Base-by-base conservation (phyloP, 306 rosid genomes). In the Aeschynomene evenia region DNA sequence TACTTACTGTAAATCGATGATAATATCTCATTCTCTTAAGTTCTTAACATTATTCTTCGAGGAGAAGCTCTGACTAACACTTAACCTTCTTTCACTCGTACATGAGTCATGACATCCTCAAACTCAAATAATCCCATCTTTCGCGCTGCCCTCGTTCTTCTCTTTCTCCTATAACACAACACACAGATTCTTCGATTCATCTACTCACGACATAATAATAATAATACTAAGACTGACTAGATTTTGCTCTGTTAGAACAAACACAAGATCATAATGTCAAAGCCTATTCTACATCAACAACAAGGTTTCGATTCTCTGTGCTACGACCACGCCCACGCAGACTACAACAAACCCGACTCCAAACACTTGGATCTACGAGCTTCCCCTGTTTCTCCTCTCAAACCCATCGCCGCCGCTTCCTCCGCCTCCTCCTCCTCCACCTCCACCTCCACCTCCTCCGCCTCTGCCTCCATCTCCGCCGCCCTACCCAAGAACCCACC, bases 311-410 rank as follows among this genome's bases (percentile, higher is more conserved):
- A 86, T 74, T 89, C 90, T 14, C 80, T 90, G 70, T 66, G 71
- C 33, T 67, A 71, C 77, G 78, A 77, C 57, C 63, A 66, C 73
- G 76, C 75, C 73, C 86, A n/a, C n/a, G n/a, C n/a, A n/a, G n/a
- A n/a, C n/a, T n/a, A 49, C 59, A 83, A 85, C 79, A 90, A 88
- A 83, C 85, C 90, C 31, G 95, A 90, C 78, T 83, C 80, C 62
- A 89, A 77, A 63, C 79, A 78, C 20, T 85, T 83, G 79, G 91
- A 91, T 91, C 89, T 82, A 69, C 63, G 54, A 9, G 2, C 29
- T 43, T 85, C 89, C 2, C 90, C 90, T 81, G 2, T 26, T 43
- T 85, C 89, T 1, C 90, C 88, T 79, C 87, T 85, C 75, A 75
- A 55, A 73, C 70, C 72, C 37, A 48, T 81, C 11, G 29, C 74